Evolutionary conservation across 768 basidiomycete genomes (phyloP).

Genomic region (Pleurotus giganteus): DNA sequence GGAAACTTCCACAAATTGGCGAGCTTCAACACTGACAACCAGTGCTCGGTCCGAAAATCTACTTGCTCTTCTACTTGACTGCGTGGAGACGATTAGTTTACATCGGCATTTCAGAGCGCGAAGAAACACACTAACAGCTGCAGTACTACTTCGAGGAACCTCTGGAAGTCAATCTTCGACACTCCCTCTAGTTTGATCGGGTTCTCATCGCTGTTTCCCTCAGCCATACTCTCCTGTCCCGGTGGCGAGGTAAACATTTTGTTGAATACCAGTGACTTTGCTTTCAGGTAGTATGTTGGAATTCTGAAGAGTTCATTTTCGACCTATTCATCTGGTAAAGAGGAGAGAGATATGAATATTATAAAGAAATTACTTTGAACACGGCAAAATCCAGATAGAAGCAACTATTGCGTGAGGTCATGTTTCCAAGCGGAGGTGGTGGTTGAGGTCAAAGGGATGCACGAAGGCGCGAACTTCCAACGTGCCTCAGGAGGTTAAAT

Average conservation of each 20-base stretch:
- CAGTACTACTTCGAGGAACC: neutral
- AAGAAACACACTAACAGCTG: neutral
- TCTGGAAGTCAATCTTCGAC: neutral
- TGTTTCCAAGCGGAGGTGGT: neutral
- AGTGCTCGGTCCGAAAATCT: neutral
- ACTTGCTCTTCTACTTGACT: neutral
- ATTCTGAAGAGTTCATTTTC: conserved; percentile 37
- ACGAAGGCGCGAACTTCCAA: too few species aligned
- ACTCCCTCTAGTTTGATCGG: conserved; percentile 1
- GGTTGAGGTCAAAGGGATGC: neutral
- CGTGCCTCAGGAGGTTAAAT: too few species aligned
- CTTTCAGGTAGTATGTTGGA: conserved; percentile 30
- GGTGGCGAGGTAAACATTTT: conserved; percentile 24
- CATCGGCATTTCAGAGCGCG: neutral
- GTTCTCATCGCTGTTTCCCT: neutral
- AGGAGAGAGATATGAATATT: too few species aligned
- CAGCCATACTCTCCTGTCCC: neutral
- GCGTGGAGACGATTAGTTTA: neutral
- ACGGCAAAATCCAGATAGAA: neutral
- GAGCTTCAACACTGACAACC: neutral
- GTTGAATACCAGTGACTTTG: conserved; percentile 32
- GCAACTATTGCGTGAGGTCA: neutral
- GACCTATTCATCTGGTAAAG: conserved; percentile 22
- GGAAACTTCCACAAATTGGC: neutral
- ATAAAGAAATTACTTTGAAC: neutral